Base-by-base conservation (phyloP, 108 stramenopile species). In the Cyclostephanos tholiformis region DNA sequence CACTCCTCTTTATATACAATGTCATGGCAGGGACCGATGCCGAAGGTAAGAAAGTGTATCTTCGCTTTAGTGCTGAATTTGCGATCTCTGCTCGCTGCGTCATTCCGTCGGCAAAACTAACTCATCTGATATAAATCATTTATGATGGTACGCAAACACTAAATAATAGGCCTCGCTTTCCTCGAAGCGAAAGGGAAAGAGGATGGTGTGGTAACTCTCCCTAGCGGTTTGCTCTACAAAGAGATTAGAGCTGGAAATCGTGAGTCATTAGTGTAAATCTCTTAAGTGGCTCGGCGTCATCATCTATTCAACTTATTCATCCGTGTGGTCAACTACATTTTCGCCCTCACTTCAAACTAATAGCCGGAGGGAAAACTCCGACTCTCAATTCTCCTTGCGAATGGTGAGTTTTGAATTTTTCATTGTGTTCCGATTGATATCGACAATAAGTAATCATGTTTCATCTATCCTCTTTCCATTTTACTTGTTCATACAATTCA, bases 181-280 rank as follows among this genome's bases (percentile, higher is more conserved):
- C 80, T 96, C 23, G 92, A 85, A 38, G 81, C 73, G 50, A 96
- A 96, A 74, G 86, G 84, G 29, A 77, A 72, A 56, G 91, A 96
- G 74, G 87, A 85, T 38, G 96, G 82, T 49, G 89, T 90, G 12
- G 80, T 91, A 46, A 86, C 83, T 39, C 82, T 89, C 10, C 66
- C 75, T 23, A 88, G 87, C 27, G 95, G 95, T 39, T 77, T 96
- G 66, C 72, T 90, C 77, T 96, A 96, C 88, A 92, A 93, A 71
- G 92, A 82, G 26, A 57, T 87, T 60, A 59, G 60, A 74, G 62
- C 82, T 51, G 90, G 85, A 19, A 77, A 75, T 25, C 89, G 90
- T 55, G 84, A 88, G 82, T 82, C 76, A n/a, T 76, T 32, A 32
- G 32, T 32, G 4, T 4, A 4, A 32, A 32, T 32, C 32, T 2